phyloP scores from a whole-genome alignment of 75 land plant genomes.

The Cunninghamia lanceolata region DNA sequence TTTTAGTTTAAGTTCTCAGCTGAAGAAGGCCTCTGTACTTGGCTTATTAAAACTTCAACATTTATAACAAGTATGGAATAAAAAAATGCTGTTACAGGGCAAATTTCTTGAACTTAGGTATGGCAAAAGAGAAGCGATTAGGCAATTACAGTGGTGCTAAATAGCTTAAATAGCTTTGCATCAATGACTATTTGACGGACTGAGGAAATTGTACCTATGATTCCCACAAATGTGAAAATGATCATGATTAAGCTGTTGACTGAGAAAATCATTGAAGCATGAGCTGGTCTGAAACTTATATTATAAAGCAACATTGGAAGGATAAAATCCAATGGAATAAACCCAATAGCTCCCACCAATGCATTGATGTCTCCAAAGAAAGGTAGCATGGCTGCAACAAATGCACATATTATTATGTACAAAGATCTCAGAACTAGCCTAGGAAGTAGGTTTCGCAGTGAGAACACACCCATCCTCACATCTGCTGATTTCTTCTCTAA shows the following conservation, averaged over 20 bases:
- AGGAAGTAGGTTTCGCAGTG: conserved; percentile 75
- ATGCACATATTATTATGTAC: conserved; percentile 58
- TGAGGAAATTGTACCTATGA: conserved; percentile 69
- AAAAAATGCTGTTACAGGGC: not conserved
- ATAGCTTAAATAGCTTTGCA: conserved; percentile 66
- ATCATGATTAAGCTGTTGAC: conserved; percentile 53
- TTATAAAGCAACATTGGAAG: conserved; percentile 86
- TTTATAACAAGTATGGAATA: not conserved
- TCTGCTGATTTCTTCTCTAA: conserved; percentile 78
- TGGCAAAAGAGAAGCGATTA: conserved; percentile 6
- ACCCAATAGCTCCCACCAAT: conserved; percentile 84
- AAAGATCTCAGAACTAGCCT: conserved; percentile 55
- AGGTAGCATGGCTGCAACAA: conserved; percentile 87
- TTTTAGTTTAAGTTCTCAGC: not conserved
- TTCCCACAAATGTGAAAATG: conserved; percentile 51
- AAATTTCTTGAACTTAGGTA: not conserved
- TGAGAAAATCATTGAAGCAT: conserved; percentile 41
- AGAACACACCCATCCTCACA: conserved; percentile 54
- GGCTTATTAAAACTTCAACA: not conserved
- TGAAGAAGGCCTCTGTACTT: not conserved
- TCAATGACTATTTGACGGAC: conserved; percentile 69
- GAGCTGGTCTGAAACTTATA: conserved; percentile 59
- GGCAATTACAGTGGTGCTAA: conserved; percentile 48
- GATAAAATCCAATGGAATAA: conserved; percentile 83
- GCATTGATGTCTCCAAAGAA: conserved; percentile 94